Conservation (phyloP, 371 early-diverging fungal genomes). For the Blakeslea trispora region DNA sequence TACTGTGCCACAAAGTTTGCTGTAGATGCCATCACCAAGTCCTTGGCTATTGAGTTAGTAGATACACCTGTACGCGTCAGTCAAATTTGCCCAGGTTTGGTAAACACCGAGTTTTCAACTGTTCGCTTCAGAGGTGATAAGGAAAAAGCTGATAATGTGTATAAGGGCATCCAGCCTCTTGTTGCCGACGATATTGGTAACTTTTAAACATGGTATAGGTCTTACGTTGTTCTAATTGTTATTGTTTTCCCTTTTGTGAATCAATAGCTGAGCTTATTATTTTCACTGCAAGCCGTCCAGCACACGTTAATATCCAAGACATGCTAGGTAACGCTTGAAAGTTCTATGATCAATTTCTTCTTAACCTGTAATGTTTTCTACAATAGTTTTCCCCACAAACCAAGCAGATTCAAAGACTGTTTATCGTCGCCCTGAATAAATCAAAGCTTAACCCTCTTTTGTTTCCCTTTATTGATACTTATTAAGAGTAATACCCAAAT, state of each 20-base stretch:
- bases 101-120: slow-evolving; percentile 91
- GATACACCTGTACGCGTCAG: slow-evolving; percentile 77
- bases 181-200: slow-evolving; percentile 70
- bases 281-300: slow-evolving; percentile 81
- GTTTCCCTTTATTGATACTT: no score
- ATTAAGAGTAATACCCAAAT: no score
- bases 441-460: no score
- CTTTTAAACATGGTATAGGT: background rate
- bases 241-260: no score
- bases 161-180: slow-evolving; percentile 76
- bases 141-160: slow-evolving; percentile 76
- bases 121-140: slow-evolving; percentile 85
- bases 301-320: slow-evolving; percentile 85
- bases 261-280: slow-evolving; percentile 74
- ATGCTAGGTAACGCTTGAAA: slow-evolving; percentile 52
- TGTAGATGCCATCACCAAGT: slow-evolving; percentile 79
- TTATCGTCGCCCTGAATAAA: slow-evolving; percentile 34
- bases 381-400: slow-evolving; percentile 65
- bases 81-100: slow-evolving; percentile 78
- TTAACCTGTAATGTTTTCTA: no score
- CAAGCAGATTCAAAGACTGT: slow-evolving; percentile 70
- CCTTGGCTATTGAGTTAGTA: slow-evolving; percentile 82
- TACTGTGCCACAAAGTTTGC: slow-evolving; percentile 95
- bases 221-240: background rate
- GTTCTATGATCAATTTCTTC: background rate